phyloP scores from a whole-genome alignment of 306 rosid species.

The Cucumis hystrix region DNA sequence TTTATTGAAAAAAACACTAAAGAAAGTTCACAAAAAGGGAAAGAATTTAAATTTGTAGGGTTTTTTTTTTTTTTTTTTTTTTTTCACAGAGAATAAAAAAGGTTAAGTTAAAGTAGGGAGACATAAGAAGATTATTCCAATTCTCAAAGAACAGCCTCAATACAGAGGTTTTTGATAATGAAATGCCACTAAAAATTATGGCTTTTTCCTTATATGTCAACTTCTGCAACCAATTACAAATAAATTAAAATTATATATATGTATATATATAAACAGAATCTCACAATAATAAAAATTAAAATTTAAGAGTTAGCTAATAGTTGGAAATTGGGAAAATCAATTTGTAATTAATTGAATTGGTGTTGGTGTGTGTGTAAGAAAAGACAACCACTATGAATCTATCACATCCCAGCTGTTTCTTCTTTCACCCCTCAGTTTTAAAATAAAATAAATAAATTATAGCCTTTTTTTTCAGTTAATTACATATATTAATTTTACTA shows the following conservation, averaged over 20 bases:
- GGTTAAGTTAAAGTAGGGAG: neutral
- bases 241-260: neutral
- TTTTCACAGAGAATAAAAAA: neutral
- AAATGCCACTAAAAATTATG: neutral
- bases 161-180: constrained; percentile 7
- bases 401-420: constrained; percentile 11
- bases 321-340: neutral
- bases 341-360: neutral
- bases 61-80: neutral
- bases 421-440: neutral
- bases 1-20: neutral
- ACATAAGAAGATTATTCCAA: neutral
- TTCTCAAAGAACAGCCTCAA: neutral
- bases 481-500: neutral
- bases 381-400: neutral
- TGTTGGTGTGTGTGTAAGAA: neutral
- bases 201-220: neutral
- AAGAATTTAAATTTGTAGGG: neutral
- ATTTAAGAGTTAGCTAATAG: no score
- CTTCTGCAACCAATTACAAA: neutral
- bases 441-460: neutral
- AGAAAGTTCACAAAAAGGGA: neutral
- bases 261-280: neutral
- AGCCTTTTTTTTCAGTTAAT: neutral
- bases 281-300: neutral